Base-by-base conservation (phyloP, 768 basidiomycete genomes). In the Xerocomus potaroensis region DNA sequence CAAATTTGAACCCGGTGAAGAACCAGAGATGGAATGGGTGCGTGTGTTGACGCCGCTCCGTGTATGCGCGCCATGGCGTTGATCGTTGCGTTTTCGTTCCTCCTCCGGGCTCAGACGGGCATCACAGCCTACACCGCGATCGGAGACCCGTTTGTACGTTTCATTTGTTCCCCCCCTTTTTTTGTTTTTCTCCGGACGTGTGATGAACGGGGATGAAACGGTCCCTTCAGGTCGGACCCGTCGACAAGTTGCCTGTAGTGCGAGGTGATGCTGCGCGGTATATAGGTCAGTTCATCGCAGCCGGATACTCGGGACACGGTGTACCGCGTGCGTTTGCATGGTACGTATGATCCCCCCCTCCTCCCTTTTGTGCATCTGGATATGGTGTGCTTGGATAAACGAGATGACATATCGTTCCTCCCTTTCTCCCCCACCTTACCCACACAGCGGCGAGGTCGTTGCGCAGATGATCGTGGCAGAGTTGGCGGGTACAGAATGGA, bases 11-110 rank as follows among this genome's bases (percentile, higher is more conserved):
- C 55, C 52, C 11, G 71, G 65, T 3, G 57, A 48, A n/a, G 72
- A 78, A 41, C 80, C 81, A 6, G 86, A 87, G 61, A 79, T 81
- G 76, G 87, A 91, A 73, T 93, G 91, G 89, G 88, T 87, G 41
- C 34, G 76, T 66, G 8, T 16, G 15, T 38, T 14, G 14, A 9
- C n/a, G 26, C 12, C 26, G 26, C n/a, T n/a, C n/a, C n/a, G n/a
- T 5, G 35, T 22, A 22, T 38, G 22, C 24, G 12, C 14, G 22
- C 36, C 5, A n/a, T n/a, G n/a, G n/a, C 23, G 22, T 24, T 1
- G 4, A 8, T n/a, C 3, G 36, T 23, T 15, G 5, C 8, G 16
- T 19, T 8, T 19, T 35, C 29, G 12, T 5, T 1, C n/a, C 22
- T 32, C 31, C 8, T n/a, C n/a, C n/a, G n/a, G n/a, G n/a, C n/a